A percentile compares a stretch with the other conserved stretches of the same genome.
Conservation (phyloP, 2,329 filamentous ascomycete genomes). For the Fusarium penzigii region DNA sequence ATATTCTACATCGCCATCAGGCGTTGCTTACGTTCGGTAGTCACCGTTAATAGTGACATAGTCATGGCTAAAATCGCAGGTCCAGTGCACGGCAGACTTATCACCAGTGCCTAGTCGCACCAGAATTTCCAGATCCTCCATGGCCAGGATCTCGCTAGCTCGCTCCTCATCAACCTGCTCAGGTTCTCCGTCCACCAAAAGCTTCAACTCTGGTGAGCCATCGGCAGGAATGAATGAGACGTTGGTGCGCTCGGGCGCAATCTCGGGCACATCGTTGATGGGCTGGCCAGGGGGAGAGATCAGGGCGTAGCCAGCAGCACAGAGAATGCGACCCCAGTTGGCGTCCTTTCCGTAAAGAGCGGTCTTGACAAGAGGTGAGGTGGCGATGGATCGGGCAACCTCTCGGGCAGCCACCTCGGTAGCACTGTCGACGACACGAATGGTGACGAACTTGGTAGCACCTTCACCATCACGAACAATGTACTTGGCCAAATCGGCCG, state of each 20-base stretch:
- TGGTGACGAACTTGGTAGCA: conserved; percentile 96
- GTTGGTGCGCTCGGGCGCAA: conserved; percentile 69
- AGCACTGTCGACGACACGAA: conserved; percentile 75
- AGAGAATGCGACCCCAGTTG: conserved; percentile 97
- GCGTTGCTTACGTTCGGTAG: conserved; percentile 57
- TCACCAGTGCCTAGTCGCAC: conserved; percentile 70
- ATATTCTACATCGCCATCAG: conserved; percentile 4
- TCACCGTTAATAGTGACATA: conserved; percentile 72
- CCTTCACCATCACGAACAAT: conserved; percentile 96
- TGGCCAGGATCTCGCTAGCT: conserved; percentile 75
- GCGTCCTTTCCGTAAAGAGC: conserved; percentile 96
- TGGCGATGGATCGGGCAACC: conserved; percentile 85
- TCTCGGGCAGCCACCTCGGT: conserved; percentile 71
- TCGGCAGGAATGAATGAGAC: conserved; percentile 79
- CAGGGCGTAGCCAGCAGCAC: conserved; percentile 82
- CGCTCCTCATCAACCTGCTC: conserved; percentile 75
- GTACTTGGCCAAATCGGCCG: conserved; percentile 83
- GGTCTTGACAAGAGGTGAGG: conserved; percentile 93
- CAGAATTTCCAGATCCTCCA: conserved; percentile 77
- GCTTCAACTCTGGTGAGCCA: conserved; percentile 73
- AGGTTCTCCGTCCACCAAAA: conserved; percentile 78
- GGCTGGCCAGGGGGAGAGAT: conserved; percentile 59
- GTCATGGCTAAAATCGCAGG: conserved; percentile 84
- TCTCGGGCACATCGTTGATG: conserved; percentile 61
- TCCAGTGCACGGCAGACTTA: conserved; percentile 75